phyloP scores from a whole-genome alignment of 331 rosid genomes.

The Prunus yedoensis region DNA sequence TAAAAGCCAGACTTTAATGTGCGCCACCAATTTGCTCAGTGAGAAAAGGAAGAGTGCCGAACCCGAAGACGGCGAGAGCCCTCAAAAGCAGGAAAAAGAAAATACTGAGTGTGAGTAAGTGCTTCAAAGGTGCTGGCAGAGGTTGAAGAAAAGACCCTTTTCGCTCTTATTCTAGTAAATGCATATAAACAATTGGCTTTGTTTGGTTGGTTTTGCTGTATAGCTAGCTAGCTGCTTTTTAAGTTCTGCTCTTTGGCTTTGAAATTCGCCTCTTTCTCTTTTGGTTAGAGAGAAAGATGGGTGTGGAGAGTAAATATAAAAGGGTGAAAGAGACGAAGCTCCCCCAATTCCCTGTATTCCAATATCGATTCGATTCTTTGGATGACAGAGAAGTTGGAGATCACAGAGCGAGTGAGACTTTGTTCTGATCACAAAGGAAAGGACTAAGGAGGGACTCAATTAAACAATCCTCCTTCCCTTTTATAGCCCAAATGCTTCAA shows the following conservation, averaged over 20 bases:
- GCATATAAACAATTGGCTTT: not conserved
- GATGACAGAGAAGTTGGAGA: slow-evolving; percentile 49
- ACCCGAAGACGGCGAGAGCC: slow-evolving; percentile 64
- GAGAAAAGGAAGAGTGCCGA: slow-evolving; percentile 31
- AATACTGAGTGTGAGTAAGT: slow-evolving; percentile 11
- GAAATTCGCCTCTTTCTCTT: not conserved
- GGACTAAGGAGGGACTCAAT: slow-evolving; percentile 14
- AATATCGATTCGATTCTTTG: slow-evolving; percentile 66
- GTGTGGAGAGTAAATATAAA: not conserved
- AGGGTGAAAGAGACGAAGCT: slow-evolving; percentile 37
- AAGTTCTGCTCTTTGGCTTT: slow-evolving; percentile 1
- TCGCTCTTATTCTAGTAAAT: slow-evolving; percentile 35
- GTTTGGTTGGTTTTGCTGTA: slow-evolving; percentile 9
- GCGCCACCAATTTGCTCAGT: slow-evolving; percentile 58
- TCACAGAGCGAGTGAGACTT: slow-evolving; percentile 50
- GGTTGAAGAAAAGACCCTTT: slow-evolving; percentile 43
- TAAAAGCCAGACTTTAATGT: slow-evolving; percentile 51
- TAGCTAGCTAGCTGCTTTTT: slow-evolving; percentile 16
- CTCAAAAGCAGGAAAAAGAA: slow-evolving; percentile 56
- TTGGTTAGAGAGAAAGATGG: slow-evolving; percentile 8
- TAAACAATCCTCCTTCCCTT: slow-evolving; percentile 29
- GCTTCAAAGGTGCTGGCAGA: slow-evolving; percentile 22
- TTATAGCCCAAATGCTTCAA: slow-evolving; percentile 43
- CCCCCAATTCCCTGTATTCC: slow-evolving; percentile 42
- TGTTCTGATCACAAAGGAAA: slow-evolving; percentile 48